A percentile compares a stretch with the other conserved stretches of the same genome.
Evolutionary conservation across 176 grass and related monocot genomes (phyloP).

Genomic region (Neostapfia colusana): DNA sequence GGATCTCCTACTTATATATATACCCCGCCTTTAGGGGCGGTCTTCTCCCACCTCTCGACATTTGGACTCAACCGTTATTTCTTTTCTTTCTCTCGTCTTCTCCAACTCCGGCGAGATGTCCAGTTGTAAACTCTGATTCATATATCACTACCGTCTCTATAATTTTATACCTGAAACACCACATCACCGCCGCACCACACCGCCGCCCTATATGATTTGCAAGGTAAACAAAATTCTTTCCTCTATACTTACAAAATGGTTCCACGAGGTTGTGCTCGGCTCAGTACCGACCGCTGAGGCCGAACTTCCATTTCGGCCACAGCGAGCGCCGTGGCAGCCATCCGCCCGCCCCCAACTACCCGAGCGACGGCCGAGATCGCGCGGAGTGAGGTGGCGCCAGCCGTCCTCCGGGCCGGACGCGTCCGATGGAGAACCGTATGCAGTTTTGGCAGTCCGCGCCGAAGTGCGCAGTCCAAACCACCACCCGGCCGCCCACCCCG

Average conservation of each 20-base stretch:
- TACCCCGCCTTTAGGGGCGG: neutral
- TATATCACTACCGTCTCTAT: rapidly evolving
- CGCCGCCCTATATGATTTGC: neutral
- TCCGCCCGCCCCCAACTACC: neutral
- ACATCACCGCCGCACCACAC: rapidly evolving
- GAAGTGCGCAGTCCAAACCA: slow-evolving; percentile 26
- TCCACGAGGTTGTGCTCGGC: neutral
- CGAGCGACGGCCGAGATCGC: slow-evolving; percentile 35
- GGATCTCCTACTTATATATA: neutral
- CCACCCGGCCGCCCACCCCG: neutral
- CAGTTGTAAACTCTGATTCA: rapidly evolving
- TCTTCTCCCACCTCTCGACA: slow-evolving; percentile 24
- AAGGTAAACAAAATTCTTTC: neutral
- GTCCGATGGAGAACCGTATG: slow-evolving; percentile 14
- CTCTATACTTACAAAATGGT: no score
- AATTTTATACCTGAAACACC: neutral
- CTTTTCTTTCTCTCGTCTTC: neutral
- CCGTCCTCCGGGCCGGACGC: slow-evolving; percentile 23
- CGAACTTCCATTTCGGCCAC: neutral
- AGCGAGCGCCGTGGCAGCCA: neutral
- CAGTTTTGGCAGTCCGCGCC: slow-evolving; percentile 19
- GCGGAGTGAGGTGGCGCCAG: neutral
- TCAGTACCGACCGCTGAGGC: neutral
- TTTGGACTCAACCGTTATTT: rapidly evolving
- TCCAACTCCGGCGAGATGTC: neutral